phyloP scores from a whole-genome alignment of 2,329 filamentous ascomycete genomes.

The Colletotrichum phormii region DNA sequence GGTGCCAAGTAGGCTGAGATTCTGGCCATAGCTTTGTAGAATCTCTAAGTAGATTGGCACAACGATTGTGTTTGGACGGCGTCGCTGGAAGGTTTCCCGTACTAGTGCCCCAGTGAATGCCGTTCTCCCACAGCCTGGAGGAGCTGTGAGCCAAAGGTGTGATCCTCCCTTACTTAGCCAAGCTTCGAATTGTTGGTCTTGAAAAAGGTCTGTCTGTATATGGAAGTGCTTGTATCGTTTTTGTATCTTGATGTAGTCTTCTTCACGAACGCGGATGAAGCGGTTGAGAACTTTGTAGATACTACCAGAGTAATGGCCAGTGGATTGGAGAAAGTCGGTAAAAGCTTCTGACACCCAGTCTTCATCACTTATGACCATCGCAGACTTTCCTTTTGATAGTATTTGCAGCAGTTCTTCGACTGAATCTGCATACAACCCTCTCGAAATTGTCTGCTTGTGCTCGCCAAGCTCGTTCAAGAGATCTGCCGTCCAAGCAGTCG shows the following conservation, averaged over 20 bases:
- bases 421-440: not conserved
- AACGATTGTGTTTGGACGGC: not conserved
- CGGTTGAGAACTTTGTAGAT: not conserved
- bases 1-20: not conserved
- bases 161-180: not conserved
- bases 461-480: not conserved
- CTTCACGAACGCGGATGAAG: not conserved
- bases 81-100: not conserved
- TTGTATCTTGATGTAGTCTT: not conserved
- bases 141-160: not conserved
- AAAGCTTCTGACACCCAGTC: no score
- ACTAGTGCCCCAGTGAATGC: not conserved
- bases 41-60: not conserved
- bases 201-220: not conserved
- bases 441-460: not conserved
- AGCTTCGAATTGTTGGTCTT: not conserved
- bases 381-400: not conserved
- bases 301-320: no score
- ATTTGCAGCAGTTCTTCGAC: not conserved
- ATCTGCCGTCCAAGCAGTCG: conserved; percentile 5
- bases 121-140: conserved; percentile 1
- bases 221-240: no score
- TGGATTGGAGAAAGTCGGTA: no score
- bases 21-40: not conserved
- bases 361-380: not conserved